These are phyloP conservation scores for Dorcoceras hygrometricum DNA, from an alignment of 257 asterid genomes.

Conservation along the genomic window DNA sequence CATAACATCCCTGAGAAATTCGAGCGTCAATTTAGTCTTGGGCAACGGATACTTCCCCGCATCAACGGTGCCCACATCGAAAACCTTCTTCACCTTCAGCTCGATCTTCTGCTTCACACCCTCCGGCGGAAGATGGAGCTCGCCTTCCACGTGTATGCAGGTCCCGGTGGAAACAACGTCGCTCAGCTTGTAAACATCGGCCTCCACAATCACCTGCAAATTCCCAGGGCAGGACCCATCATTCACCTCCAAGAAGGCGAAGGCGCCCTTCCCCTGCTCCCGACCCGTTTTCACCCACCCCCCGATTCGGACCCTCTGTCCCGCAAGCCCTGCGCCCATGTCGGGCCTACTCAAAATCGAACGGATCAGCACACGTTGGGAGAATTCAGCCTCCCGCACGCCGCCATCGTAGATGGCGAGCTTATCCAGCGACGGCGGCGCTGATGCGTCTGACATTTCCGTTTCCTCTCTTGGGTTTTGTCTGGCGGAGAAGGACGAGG, in stretches of 20 bases:
- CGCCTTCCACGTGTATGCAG: constrained; percentile 68
- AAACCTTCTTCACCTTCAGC: constrained; percentile 58
- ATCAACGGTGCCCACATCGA: constrained; percentile 77
- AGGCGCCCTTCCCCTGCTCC: constrained; percentile 73
- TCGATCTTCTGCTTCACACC: constrained; percentile 74
- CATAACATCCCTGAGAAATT: constrained; percentile 67
- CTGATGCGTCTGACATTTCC: constrained; percentile 46
- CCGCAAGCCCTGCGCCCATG: constrained; percentile 72
- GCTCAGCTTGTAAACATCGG: constrained; percentile 50
- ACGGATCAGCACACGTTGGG: constrained; percentile 73
- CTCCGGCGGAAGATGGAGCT: constrained; percentile 71
- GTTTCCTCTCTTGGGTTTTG: neutral
- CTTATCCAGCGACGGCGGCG: constrained; percentile 52
- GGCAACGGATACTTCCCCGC: constrained; percentile 89
- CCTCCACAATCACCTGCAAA: constrained; percentile 74
- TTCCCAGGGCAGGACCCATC: constrained; percentile 84
- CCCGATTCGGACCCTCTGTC: constrained; percentile 60
- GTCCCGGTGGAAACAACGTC: constrained; percentile 84
- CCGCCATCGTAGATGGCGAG: constrained; percentile 37
- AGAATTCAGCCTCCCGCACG: constrained; percentile 54
- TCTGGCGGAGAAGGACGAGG: neutral
- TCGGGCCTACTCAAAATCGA: constrained; percentile 70
- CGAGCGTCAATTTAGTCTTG: constrained; percentile 69
- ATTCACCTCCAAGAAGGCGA: constrained; percentile 79
- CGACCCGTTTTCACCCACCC: constrained; percentile 98